Percentiles rank a stretch among this genome's conserved stretches.
Conservation (phyloP, 2,329 filamentous ascomycete species). For the Ceratocystis albifundus region DNA sequence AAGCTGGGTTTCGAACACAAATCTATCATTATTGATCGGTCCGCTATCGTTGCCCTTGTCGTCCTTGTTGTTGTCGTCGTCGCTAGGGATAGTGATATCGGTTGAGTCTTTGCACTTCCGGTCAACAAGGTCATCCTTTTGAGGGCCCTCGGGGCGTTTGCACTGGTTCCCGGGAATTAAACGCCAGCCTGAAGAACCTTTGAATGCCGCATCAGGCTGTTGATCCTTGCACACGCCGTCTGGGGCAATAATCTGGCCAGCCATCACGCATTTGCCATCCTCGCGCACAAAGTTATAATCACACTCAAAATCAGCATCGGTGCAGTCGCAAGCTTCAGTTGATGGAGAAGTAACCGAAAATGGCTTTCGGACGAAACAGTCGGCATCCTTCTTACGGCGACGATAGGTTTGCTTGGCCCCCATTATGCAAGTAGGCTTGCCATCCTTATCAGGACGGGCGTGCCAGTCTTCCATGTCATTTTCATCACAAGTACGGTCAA, state of each 20-base stretch:
- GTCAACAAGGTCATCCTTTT: conserved; percentile 63
- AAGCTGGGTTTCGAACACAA: conserved; percentile 50
- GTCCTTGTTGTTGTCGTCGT: conserved; percentile 13
- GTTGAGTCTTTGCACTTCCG: conserved; percentile 54
- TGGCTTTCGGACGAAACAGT: conserved; percentile 79
- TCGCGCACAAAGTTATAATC: conserved; percentile 82
- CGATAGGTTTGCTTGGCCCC: conserved; percentile 82
- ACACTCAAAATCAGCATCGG: conserved; percentile 81
- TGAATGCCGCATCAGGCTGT: conserved; percentile 59
- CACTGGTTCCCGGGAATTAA: conserved; percentile 78
- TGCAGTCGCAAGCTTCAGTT: conserved; percentile 68
- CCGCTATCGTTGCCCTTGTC: conserved; percentile 37
- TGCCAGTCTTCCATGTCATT: conserved; percentile 81
- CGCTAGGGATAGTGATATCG: conserved; percentile 29
- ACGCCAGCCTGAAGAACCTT: conserved; percentile 80
- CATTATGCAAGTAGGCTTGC: conserved; percentile 82
- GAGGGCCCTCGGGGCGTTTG: conserved; percentile 45
- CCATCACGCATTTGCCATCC: conserved; percentile 55
- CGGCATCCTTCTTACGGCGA: conserved; percentile 72
- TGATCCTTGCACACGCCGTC: conserved; percentile 58
- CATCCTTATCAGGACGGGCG: conserved; percentile 68
- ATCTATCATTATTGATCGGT: conserved; percentile 50
- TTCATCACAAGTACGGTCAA: conserved; percentile 66
- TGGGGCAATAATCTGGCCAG: conserved; percentile 52
- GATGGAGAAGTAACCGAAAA: conserved; percentile 67